These are phyloP conservation scores for Calocera cornea DNA, from an alignment of 768 basidiomycete genomes.

Conservation along the genomic window DNA sequence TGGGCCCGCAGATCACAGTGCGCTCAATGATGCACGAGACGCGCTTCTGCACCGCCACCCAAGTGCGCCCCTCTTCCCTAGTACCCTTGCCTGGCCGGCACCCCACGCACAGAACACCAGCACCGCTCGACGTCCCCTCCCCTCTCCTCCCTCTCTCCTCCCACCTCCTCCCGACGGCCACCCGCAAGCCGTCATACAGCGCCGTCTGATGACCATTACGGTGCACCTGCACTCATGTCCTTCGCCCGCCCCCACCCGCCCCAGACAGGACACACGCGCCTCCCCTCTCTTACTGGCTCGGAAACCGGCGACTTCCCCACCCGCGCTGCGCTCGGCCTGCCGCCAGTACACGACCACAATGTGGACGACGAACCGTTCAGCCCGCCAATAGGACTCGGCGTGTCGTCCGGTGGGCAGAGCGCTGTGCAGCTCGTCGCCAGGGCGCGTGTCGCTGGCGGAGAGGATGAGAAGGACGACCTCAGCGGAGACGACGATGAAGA, in stretches of 20 bases:
- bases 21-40: not conserved
- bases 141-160: not conserved
- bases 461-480: not conserved
- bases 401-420: not conserved
- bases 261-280: constrained; percentile 1
- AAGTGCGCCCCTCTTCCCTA: not conserved
- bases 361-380: not conserved
- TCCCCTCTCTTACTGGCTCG: not conserved
- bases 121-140: not conserved
- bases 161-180: not conserved
- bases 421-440: not conserved
- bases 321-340: not conserved
- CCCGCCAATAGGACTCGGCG: not conserved
- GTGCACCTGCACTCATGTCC: not conserved
- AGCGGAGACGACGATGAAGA: not conserved
- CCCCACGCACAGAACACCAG: not conserved
- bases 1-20: not conserved
- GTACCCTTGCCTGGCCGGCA: not conserved
- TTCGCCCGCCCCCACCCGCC: not conserved
- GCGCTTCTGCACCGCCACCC: not conserved
- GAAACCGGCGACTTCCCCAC: not conserved
- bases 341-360: not conserved
- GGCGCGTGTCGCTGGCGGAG: not conserved
- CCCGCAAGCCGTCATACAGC: not conserved
- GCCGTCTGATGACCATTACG: not conserved